phyloP scores from a whole-genome alignment of 129 eudicot species.

The Chrysanthemum seticuspe region DNA sequence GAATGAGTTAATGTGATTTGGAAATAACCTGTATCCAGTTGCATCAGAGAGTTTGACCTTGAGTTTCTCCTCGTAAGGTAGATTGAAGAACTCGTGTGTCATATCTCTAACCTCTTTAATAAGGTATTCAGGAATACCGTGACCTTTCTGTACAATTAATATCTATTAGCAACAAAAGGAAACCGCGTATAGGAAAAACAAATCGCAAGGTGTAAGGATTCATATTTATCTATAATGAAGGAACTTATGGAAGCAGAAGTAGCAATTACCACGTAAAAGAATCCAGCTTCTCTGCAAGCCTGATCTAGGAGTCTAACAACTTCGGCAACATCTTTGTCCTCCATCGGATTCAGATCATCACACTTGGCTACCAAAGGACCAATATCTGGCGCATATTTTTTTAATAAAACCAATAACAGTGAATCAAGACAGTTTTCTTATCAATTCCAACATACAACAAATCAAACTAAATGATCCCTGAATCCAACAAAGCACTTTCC shows the following conservation, averaged over 20 bases:
- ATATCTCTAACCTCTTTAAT: constrained; percentile 61
- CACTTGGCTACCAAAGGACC: constrained; percentile 76
- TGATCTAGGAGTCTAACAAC: constrained; percentile 66
- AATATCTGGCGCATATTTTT: constrained; percentile 43
- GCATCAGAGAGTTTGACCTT: constrained; percentile 69
- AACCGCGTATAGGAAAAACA: background rate
- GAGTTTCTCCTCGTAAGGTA: constrained; percentile 76
- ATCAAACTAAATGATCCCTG: constrained; percentile 1
- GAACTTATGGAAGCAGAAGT: background rate
- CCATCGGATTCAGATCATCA: constrained; percentile 59
- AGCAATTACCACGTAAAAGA: constrained; percentile 77
- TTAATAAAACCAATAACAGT: background rate
- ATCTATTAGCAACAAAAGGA: constrained; percentile 15
- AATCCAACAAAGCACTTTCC: no score
- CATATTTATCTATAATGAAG: background rate
- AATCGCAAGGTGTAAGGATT: background rate
- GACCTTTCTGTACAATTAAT: constrained; percentile 65
- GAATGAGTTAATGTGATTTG: background rate
- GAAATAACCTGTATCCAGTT: constrained; percentile 81
- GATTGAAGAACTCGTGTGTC: constrained; percentile 59
- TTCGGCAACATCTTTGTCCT: constrained; percentile 51
- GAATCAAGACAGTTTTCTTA: no score
- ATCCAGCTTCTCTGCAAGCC: constrained; percentile 95
- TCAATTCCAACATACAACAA: background rate
- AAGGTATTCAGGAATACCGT: constrained; percentile 79